Percentiles rank a stretch among this genome's conserved stretches.
These are phyloP conservation scores for Ceratobasidium sp. DNA, from an alignment of 1,284 basidiomycete species.

Conservation along the genomic window DNA sequence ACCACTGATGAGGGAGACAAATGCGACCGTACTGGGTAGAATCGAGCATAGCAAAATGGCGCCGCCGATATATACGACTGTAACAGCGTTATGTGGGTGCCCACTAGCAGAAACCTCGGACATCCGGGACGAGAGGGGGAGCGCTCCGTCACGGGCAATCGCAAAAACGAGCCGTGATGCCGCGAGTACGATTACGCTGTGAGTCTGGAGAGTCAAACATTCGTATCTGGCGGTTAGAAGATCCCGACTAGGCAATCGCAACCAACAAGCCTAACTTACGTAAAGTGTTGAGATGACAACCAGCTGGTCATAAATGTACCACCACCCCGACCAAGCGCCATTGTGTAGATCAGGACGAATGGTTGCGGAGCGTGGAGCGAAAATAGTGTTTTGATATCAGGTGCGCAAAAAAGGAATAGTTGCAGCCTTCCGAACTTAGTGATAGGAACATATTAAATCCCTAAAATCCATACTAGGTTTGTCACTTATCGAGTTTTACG, in stretches of 20 bases:
- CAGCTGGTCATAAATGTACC: constrained; percentile 56
- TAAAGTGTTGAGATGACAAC: constrained; percentile 55
- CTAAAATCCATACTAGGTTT: too few relatives aligned
- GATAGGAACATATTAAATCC: too few relatives aligned
- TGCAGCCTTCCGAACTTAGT: too few relatives aligned
- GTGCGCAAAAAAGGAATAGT: constrained; percentile 57
- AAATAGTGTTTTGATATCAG: constrained; percentile 54
- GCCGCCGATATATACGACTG: constrained; percentile 51
- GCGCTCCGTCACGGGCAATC: constrained; percentile 57
- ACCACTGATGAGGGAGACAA: constrained; percentile 57
- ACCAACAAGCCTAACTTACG: constrained; percentile 33
- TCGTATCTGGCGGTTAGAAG: constrained; percentile 52
- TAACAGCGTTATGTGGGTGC: constrained; percentile 55
- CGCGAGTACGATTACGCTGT: constrained; percentile 53
- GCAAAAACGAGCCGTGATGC: constrained; percentile 58
- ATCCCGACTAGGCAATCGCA: too few relatives aligned
- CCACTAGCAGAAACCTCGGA: constrained; percentile 55
- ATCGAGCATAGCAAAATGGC: constrained; percentile 56
- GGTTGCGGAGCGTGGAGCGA: constrained; percentile 56
- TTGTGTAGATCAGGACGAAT: constrained; percentile 56
- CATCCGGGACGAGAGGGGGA: constrained; percentile 57
- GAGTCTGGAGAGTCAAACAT: constrained; percentile 48
- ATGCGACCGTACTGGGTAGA: constrained; percentile 57
- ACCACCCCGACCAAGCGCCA: constrained; percentile 56
- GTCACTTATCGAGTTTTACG: too few relatives aligned